Evolutionary conservation across 768 basidiomycete species (phyloP), one percentile per base, ranked within the genome.

Genomic region (Crucibulum laeve): DNA sequence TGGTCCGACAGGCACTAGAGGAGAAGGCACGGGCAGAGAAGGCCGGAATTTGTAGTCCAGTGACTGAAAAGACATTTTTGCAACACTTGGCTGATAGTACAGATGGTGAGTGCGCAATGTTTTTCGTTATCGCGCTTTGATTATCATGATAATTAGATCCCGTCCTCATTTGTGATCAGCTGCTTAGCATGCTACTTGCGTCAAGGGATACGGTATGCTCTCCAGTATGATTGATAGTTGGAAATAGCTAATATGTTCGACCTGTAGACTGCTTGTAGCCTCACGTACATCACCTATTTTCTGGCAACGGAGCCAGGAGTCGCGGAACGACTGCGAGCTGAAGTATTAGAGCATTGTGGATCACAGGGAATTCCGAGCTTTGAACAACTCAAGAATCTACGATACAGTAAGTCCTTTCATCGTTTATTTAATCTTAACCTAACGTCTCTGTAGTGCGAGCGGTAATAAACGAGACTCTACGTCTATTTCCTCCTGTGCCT

Each of bases 401-500:
- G 73, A 65, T 87, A 88, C 56, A 70, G 87, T 88, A 48, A 26
- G 66, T 56, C 11, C 21, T 25, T 14, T 24, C 18, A 34, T 17
- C 19, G 23, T 30, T 13, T 43, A 15, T 23, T 10, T 32, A 11
- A 10, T 33, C n/a, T 33, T n/a, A 18, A 40, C 15, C 39, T 44
- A 19, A n/a, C 25, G 6, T 41, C 14, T 43, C 45, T 38, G 44
- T 56, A 79, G 84, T 87, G 69, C 77, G 80, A 46, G 86, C 86
- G 8, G 84, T 89, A 26, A 76, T 91, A 32, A 85, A 90, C 48
- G 89, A 91, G 55, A 82, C 82, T 0, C 69, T 91, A 18, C 73
- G 88, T 14, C 64, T 91, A 1, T 91, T 83, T 63, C 87, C 87
- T 3, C 85, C 88, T 5, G 84, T 91, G 0, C 87, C 87, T 5